Base-by-base conservation (phyloP, 1,284 basidiomycete species). In the Bjerkandera adusta region DNA sequence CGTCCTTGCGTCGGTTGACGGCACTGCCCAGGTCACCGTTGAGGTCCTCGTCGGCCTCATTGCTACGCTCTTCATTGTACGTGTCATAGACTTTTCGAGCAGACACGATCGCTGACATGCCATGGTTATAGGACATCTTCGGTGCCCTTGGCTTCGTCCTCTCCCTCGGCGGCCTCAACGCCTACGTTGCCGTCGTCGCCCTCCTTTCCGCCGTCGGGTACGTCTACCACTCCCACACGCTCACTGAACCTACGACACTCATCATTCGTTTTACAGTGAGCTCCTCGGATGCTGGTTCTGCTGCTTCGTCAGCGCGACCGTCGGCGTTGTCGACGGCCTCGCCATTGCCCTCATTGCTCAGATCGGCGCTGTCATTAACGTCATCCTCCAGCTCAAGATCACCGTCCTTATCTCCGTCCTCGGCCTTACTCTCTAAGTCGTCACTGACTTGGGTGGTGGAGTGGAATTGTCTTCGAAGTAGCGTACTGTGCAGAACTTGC, bases 61-160 rank as follows among this genome's bases (percentile, higher is more conserved):
- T 33, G 59, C 57, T 12, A 51, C 21, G 13, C 59, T 66, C 22
- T 35, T 62, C 5, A 47, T 47, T 32, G 58, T 58, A 33, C 43
- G 56, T n/a, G n/a, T 49, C 2, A 18, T 30, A 0, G 6, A 33
- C n/a, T 3, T 2, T 20, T 30, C 13, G 4, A 27, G 8, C 24
- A 10, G 11, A 2, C 15, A n/a, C 16, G 5, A 27, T 11, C 22
- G 12, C 25, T 10, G 12, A 67, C 60, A 44, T 33, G 35, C n/a
- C 18, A 4, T 43, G 15, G 16, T 2, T 40, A 2, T 36, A 60
- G 61, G 39, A 69, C 18, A 51, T 73, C 40, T 61, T 72, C 52
- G 46, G 39, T 12, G 69, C 69, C 20, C 52, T 71, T 36, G 60
- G 58, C 22, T 59, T 58, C n/a, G 63, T 73, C 39, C 55, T 73